Base-by-base conservation (phyloP, 2,329 filamentous ascomycete genomes). In the Verticillium isaacii region DNA sequence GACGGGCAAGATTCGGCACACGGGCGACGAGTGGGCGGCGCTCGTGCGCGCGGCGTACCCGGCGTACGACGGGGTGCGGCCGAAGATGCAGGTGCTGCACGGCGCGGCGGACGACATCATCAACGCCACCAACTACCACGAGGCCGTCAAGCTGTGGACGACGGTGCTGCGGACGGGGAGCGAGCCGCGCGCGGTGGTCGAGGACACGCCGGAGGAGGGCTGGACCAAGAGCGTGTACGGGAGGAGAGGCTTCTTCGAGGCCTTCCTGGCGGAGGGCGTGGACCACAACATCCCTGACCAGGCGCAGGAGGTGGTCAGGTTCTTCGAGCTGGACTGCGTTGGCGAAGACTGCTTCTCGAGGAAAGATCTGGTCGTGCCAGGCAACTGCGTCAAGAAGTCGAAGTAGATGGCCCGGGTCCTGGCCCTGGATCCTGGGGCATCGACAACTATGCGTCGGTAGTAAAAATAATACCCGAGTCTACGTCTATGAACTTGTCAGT, bases 1-100 rank as follows among this genome's bases (percentile, higher is more conserved):
- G 1, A 75, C 73, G 7, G 84, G 83, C 0, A 72, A 79, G n/a
- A 71, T 80, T 59, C 75, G 68, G 36, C 69, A 71, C n/a, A 69
- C 71, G 0, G 67, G 70, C 1, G 67, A 63, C 17, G 68, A 73
- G 64, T 78, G 76, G 76, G 73, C 69, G 0, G 66, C 66, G 1
- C 60, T 75, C 4, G 76, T 79, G 6, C 59, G 67, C 57, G 72
- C 70, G 1, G 82, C 80, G 64, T 83, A 83, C 64, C 80, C 82
- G 0, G 77, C 74, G 0, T 85, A 85, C 66, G 74, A 68, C 2
- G 82, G 83, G 0, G 74, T 78, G 58, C 72, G 82, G 14, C 84
- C 85, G 0, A 82, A 81, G 67, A 77, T 87, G 74, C 82, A 85
- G 70, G 75, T 87, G 50, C 83, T 82, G 70, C 85, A 87, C 68